Evolutionary conservation across 805 yeast genomes (phyloP).

Genomic region (Yamadazyma olivae): DNA sequence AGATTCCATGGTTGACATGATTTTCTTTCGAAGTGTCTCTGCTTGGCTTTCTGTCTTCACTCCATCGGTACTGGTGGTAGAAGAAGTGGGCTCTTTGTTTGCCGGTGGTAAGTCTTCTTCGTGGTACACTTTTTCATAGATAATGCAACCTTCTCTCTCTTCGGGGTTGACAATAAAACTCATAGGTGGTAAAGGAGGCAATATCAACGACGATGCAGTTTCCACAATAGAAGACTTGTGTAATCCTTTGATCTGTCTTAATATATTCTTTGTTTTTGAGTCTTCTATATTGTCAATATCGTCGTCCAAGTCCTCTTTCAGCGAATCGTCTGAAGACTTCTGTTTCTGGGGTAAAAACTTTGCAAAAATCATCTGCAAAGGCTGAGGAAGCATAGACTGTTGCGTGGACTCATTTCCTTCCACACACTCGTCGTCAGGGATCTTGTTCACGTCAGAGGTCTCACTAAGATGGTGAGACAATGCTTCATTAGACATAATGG

Average conservation of each 20-base stretch:
- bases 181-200: constrained; percentile 77
- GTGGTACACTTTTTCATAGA: constrained; percentile 77
- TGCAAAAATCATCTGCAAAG: constrained; percentile 36
- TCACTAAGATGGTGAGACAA: constrained; percentile 15
- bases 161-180: constrained; percentile 67
- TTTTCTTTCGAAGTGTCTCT: constrained; percentile 12
- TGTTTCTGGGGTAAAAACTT: constrained; percentile 43
- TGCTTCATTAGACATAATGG: constrained; percentile 12
- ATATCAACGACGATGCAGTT: constrained; percentile 71
- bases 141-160: constrained; percentile 59
- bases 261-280: constrained; percentile 17
- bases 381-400: constrained; percentile 14
- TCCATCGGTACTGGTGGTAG: neutral
- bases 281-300: constrained; percentile 10
- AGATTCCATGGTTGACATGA: constrained; percentile 23
- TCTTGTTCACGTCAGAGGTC: constrained; percentile 9
- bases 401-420: constrained; percentile 6
- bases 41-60: constrained; percentile 2
- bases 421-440: constrained; percentile 12
- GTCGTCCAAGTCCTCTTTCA: constrained; percentile 6
- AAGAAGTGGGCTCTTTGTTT: neutral
- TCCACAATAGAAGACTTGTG: constrained; percentile 77
- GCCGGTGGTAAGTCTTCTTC: constrained; percentile 12
- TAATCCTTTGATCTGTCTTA: constrained; percentile 21
- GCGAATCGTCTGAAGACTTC: constrained; percentile 2